Evolutionary conservation across 345 rosid genomes (phyloP).

Genomic region (Salix arbutifolia): DNA sequence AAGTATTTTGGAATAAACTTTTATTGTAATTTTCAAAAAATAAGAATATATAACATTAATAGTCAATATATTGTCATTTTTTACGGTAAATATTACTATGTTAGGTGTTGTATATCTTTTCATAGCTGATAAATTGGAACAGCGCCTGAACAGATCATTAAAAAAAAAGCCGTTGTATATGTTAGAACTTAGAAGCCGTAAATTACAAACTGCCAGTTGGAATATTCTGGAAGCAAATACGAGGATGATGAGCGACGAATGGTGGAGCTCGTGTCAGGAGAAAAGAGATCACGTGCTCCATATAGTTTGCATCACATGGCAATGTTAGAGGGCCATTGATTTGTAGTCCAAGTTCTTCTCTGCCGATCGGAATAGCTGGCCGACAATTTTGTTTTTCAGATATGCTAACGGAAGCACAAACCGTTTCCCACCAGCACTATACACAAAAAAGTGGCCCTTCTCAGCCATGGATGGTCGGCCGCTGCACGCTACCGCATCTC

Average conservation of each 20-base stretch:
- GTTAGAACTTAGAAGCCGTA: background rate
- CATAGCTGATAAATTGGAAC: too few species aligned
- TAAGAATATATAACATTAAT: too few species aligned
- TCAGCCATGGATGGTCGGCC: background rate
- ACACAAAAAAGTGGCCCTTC: slow-evolving; percentile 18
- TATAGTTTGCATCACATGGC: slow-evolving; percentile 8
- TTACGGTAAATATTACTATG: too few species aligned
- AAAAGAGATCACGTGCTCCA: slow-evolving; percentile 6
- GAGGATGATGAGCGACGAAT: background rate
- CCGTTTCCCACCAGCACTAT: slow-evolving; percentile 1
- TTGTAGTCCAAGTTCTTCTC: slow-evolving; percentile 15
- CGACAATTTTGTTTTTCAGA: slow-evolving; percentile 2
- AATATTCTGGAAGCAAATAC: background rate
- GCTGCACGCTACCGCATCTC: background rate
- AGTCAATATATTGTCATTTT: too few species aligned
- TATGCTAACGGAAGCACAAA: slow-evolving; percentile 6
- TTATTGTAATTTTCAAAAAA: too few species aligned
- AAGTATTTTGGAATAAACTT: too few species aligned
- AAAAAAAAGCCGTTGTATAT: too few species aligned
- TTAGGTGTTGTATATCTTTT: too few species aligned
- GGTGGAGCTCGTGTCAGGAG: background rate
- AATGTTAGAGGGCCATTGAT: slow-evolving; percentile 8
- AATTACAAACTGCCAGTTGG: background rate
- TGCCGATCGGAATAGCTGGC: slow-evolving; percentile 10
- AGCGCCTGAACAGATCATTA: too few species aligned